These are phyloP conservation scores for Magnusiomyces magnusii DNA, from an alignment of 1,139 yeast species.

Conservation along the genomic window DNA sequence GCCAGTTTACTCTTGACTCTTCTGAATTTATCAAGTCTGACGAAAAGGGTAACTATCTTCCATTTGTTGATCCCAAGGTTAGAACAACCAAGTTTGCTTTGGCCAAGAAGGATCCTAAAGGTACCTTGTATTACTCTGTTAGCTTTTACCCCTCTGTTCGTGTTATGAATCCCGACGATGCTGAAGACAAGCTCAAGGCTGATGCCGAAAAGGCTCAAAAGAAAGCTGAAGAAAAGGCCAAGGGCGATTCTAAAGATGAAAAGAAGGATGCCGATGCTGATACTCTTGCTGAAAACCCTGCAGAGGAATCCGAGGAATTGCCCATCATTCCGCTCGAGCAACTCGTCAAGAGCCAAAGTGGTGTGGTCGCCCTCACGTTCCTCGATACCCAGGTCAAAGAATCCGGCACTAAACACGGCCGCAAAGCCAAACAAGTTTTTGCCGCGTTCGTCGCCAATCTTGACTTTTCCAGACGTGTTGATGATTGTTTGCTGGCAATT, in stretches of 20 bases:
- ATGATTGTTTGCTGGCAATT: conserved; percentile 23
- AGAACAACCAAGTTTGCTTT: conserved; percentile 57
- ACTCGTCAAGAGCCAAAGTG: conserved; percentile 55
- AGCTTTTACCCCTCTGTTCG: conserved; percentile 80
- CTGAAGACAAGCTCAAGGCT: conserved; percentile 36
- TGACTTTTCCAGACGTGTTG: conserved; percentile 29
- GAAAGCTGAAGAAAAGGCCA: conserved; percentile 27
- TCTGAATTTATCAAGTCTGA: conserved; percentile 60
- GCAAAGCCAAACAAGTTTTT: conserved; percentile 30
- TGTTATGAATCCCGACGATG: conserved; percentile 67
- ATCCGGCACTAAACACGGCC: conserved; percentile 25
- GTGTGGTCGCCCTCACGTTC: conserved; percentile 66
- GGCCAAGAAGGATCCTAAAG: conserved; percentile 69
- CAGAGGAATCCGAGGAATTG: conserved; percentile 29
- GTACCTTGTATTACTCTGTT: conserved; percentile 60
- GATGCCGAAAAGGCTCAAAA: conserved; percentile 30
- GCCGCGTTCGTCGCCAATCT: conserved; percentile 28
- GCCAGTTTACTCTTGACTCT: conserved; percentile 65
- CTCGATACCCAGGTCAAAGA: conserved; percentile 45
- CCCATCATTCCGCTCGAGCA: conserved; percentile 54
- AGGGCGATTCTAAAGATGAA: conserved; percentile 18
- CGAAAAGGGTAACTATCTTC: conserved; percentile 58
- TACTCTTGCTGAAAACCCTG: conserved; percentile 16
- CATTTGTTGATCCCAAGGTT: conserved; percentile 48
- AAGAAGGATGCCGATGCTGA: conserved; percentile 18